Evolutionary conservation across 805 yeast genomes (phyloP).

Genomic region (Barnettozyma pratensis): DNA sequence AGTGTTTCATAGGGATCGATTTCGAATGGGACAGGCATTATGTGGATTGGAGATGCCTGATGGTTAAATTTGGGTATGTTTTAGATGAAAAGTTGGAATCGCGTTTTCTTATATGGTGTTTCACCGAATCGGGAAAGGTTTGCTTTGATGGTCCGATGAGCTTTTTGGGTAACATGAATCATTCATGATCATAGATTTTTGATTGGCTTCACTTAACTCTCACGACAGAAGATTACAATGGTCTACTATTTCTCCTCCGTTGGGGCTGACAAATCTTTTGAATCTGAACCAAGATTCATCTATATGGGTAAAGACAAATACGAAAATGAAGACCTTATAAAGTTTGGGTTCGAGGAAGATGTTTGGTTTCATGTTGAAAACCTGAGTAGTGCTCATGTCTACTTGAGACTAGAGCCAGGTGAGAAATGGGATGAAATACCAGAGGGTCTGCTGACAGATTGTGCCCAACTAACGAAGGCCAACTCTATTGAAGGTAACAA

Average conservation of each 20-base stretch:
- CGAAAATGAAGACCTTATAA: conserved; percentile 60
- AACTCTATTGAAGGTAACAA: conserved; percentile 76
- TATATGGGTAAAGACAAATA: conserved; percentile 73
- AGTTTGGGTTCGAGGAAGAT: conserved; percentile 59
- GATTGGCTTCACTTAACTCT: no score
- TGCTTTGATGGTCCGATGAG: neutral
- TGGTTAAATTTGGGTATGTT: no score
- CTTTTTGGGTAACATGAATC: no score
- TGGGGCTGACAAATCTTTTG: conserved; percentile 29
- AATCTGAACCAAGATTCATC: conserved; percentile 30
- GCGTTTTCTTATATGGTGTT: neutral
- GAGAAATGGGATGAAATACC: conserved; percentile 48
- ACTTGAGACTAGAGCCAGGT: conserved; percentile 47
- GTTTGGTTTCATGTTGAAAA: conserved; percentile 83
- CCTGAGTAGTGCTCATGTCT: conserved; percentile 72
- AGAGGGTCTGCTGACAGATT: conserved; percentile 43
- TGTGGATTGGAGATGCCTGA: neutral
- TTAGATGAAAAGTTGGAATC: no score
- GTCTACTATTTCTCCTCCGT: conserved; percentile 39
- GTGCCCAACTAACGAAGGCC: conserved; percentile 71
- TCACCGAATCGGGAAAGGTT: neutral
- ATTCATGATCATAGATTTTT: no score
- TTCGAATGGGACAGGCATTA: conserved; percentile 37
- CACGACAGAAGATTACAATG: conserved; percentile 23
- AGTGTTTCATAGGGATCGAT: conserved; percentile 59